Percentiles rank a stretch among this genome's conserved stretches.
Evolutionary conservation across 2,329 filamentous ascomycete genomes (phyloP).

Genomic region (Phialemoniopsis sp.): DNA sequence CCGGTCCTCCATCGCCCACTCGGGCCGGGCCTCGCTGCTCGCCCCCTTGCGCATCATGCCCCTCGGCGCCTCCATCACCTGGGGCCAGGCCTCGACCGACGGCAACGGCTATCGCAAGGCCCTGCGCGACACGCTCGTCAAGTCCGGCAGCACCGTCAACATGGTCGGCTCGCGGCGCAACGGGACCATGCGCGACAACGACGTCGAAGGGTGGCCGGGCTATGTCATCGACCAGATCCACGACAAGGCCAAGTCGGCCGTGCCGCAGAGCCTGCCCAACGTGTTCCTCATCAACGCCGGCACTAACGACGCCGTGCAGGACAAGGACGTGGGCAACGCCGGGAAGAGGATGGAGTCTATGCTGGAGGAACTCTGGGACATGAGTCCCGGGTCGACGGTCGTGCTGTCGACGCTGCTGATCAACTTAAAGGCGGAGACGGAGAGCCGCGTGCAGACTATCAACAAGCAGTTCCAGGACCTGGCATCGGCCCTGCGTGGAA

Average conservation of each 20-base stretch:
- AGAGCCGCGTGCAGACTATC: conserved; percentile 9
- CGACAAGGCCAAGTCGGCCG: conserved; percentile 1
- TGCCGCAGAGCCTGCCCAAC: conserved; percentile 8
- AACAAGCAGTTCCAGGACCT: conserved; percentile 10
- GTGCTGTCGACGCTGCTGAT: conserved; percentile 15
- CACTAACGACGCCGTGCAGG: conserved; percentile 17
- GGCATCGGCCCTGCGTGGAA: conserved; percentile 3
- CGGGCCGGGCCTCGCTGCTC: background rate
- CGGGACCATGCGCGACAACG: conserved; percentile 10
- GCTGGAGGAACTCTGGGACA: conserved; percentile 10
- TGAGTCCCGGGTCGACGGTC: conserved; percentile 16
- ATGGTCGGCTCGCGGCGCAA: conserved; percentile 13
- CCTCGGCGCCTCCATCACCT: conserved; percentile 17
- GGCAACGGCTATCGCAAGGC: conserved; percentile 16
- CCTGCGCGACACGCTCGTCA: conserved; percentile 11
- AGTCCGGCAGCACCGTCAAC: conserved; percentile 11
- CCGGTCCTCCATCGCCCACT: no score
- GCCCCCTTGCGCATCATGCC: conserved; percentile 35
- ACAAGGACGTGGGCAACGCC: conserved; percentile 11
- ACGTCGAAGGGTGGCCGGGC: conserved; percentile 9
- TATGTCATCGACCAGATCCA: conserved; percentile 4
- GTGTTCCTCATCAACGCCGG: conserved; percentile 11
- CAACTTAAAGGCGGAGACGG: conserved; percentile 10
- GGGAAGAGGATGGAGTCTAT: conserved; percentile 12
- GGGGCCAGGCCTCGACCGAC: conserved; percentile 12